A percentile compares a stretch with the other conserved stretches of the same genome.
These are phyloP conservation scores for Thinopyrum elongatum DNA, from an alignment of 176 grass and related monocot genomes.

Conservation along the genomic window DNA sequence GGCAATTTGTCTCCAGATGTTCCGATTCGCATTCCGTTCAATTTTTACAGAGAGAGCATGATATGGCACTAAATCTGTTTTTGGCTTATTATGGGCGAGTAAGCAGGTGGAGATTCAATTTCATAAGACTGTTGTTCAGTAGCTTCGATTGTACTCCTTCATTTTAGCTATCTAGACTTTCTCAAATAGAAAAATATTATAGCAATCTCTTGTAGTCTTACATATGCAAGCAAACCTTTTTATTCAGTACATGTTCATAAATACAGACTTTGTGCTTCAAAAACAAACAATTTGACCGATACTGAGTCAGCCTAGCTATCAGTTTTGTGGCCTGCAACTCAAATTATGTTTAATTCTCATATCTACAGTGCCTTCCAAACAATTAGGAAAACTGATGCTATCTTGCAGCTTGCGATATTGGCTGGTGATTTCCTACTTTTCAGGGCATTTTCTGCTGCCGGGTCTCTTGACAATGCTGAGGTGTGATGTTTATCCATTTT, in stretches of 20 bases:
- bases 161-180: too few relatives aligned
- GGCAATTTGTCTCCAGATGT: too few relatives aligned
- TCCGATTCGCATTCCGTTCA: not conserved
- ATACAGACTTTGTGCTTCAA: not conserved
- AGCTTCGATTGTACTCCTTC: too few relatives aligned
- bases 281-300: not conserved
- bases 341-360: not conserved
- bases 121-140: too few relatives aligned
- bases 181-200: too few relatives aligned
- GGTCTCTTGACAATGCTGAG: conserved; percentile 59
- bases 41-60: too few relatives aligned
- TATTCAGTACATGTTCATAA: not conserved
- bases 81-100: not conserved
- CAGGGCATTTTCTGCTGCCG: conserved; percentile 71
- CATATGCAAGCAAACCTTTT: not conserved
- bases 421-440: conserved; percentile 88
- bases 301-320: not conserved
- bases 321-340: not conserved
- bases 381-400: conserved; percentile 24
- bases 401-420: conserved; percentile 73
- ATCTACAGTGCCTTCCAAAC: not conserved
- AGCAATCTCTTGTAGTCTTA: not conserved
- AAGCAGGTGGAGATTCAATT: too few relatives aligned
- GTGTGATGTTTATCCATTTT: conserved; percentile 25
- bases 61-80: too few relatives aligned